phyloP scores from a whole-genome alignment of 306 rosid genomes.

The Purshia tridentata region DNA sequence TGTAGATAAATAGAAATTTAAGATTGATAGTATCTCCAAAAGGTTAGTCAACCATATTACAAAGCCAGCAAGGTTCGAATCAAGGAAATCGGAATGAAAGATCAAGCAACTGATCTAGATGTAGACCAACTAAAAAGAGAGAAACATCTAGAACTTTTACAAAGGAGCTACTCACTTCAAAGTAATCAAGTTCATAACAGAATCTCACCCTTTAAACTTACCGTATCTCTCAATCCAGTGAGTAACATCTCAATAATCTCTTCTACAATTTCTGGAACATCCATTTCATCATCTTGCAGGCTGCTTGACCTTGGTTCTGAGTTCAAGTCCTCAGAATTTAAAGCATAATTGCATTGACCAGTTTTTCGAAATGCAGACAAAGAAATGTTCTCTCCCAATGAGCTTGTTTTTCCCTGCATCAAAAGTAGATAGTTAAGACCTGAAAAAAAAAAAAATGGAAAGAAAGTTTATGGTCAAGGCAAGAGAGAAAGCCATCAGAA shows the following conservation, averaged over 20 bases:
- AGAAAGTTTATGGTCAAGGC: conserved; percentile 23
- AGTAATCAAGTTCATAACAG: conserved; percentile 32
- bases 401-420: conserved; percentile 70
- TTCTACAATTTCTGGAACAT: conserved; percentile 85
- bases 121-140: background rate
- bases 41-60: background rate
- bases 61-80: background rate
- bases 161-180: conserved; percentile 17
- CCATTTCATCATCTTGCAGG: conserved; percentile 78
- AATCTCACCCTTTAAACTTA: conserved; percentile 56
- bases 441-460: no score
- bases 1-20: background rate
- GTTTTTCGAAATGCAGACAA: conserved; percentile 40
- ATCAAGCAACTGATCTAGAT: conserved; percentile 6
- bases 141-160: background rate
- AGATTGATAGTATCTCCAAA: background rate
- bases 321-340: conserved; percentile 32
- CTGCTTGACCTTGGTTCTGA: conserved; percentile 35
- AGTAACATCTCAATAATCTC: conserved; percentile 94
- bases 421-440: conserved; percentile 26
- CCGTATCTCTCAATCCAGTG: conserved; percentile 91
- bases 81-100: background rate
- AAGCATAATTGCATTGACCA: conserved; percentile 38
- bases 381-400: conserved; percentile 54
- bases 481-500: conserved; percentile 20